These are phyloP conservation scores for Backusella australiensis DNA, from an alignment of 192 early-diverging fungal species.

Conservation along the genomic window DNA sequence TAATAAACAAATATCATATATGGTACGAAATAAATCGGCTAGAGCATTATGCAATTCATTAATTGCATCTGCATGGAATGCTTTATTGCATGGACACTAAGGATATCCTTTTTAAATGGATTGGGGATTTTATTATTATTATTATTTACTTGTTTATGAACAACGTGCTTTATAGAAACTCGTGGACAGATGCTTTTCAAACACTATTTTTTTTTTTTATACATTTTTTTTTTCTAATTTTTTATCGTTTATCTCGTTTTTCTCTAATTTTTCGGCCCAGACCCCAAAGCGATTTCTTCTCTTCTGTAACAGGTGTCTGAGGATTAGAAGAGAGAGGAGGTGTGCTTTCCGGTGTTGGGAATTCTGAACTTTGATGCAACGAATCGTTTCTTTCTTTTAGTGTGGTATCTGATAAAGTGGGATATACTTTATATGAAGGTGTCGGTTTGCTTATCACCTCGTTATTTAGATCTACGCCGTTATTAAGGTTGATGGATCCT, in stretches of 20 bases:
- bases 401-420: neutral
- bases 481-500: conserved; percentile 16
- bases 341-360: neutral
- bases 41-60: neutral
- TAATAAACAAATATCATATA: too few relatives aligned
- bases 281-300: conserved; percentile 11
- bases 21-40: neutral
- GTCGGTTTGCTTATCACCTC: neutral
- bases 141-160: neutral
- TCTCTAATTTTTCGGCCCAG: conserved; percentile 14
- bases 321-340: neutral
- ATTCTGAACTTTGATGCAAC: neutral
- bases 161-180: neutral
- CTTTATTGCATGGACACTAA: neutral
- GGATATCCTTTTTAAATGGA: neutral
- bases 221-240: neutral
- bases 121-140: too few relatives aligned
- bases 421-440: neutral
- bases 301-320: conserved; percentile 1
- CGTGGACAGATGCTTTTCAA: neutral
- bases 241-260: conserved; percentile 11
- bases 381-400: neutral
- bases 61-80: neutral
- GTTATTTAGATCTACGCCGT: neutral
- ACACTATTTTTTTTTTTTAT: neutral